Conservation (phyloP, 495 filamentous ascomycete species). For the Diplogelasinospora grovesii region DNA sequence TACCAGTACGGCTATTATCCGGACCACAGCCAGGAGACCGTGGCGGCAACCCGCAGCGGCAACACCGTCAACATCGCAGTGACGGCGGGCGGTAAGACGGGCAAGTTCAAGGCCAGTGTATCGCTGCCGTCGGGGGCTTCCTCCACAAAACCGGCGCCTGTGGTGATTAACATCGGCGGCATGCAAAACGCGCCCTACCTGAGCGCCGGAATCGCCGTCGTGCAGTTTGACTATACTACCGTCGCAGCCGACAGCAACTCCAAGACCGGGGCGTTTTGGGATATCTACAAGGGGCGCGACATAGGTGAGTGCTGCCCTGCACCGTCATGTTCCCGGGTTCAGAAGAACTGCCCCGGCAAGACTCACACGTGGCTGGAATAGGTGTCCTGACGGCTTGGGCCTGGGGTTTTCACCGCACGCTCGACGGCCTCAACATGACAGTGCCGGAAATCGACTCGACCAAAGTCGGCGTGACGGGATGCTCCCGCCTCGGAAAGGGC, state of each 20-base stretch:
- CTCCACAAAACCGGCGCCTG: slow-evolving; percentile 32
- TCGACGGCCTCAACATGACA: slow-evolving; percentile 44
- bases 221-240: slow-evolving; percentile 43
- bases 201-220: slow-evolving; percentile 43
- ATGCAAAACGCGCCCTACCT: slow-evolving; percentile 47
- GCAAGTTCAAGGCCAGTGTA: slow-evolving; percentile 39
- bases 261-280: slow-evolving; percentile 48
- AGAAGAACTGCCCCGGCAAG: too few species aligned
- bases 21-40: slow-evolving; percentile 43
- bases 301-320: slow-evolving; percentile 30
- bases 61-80: slow-evolving; percentile 42
- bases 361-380: too few species aligned
- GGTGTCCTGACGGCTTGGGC: slow-evolving; percentile 47
- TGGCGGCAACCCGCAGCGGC: slow-evolving; percentile 43
- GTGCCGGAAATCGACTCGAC: slow-evolving; percentile 43
- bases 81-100: slow-evolving; percentile 40
- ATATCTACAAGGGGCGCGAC: slow-evolving; percentile 44
- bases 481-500: slow-evolving; percentile 46
- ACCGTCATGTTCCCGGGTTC: too few species aligned
- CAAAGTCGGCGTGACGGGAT: slow-evolving; percentile 46
- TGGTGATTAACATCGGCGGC: slow-evolving; percentile 50
- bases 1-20: slow-evolving; percentile 52
- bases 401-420: slow-evolving; percentile 48
- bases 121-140: slow-evolving; percentile 36
- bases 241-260: slow-evolving; percentile 46